Evolutionary conservation across 2,329 filamentous ascomycete species (phyloP).

Genomic region (Pseudophaeomoniella oleicola): DNA sequence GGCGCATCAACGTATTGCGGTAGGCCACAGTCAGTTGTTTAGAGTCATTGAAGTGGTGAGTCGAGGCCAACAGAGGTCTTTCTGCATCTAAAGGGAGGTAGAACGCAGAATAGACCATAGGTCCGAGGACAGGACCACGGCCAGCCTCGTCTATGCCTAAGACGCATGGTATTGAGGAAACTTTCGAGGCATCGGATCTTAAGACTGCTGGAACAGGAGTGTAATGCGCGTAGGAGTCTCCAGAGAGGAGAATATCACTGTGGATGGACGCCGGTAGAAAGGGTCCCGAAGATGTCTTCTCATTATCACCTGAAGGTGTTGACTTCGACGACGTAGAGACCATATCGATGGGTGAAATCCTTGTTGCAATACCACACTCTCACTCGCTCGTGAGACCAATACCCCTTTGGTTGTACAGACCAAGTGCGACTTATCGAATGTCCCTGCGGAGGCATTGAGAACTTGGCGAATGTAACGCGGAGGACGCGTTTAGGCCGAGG

Average conservation of each 20-base stretch:
- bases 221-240: slow-evolving; percentile 58
- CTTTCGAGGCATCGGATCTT: slow-evolving; percentile 24
- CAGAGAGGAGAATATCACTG: slow-evolving; percentile 39
- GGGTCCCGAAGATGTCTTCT: slow-evolving; percentile 15
- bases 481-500: background rate
- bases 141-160: slow-evolving; percentile 91
- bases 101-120: slow-evolving; percentile 56
- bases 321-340: too few relatives aligned
- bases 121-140: slow-evolving; percentile 77
- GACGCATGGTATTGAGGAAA: slow-evolving; percentile 44
- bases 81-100: slow-evolving; percentile 53
- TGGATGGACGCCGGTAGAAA: slow-evolving; percentile 58
- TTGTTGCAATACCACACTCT: too few relatives aligned
- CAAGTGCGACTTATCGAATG: too few relatives aligned
- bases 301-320: background rate
- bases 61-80: slow-evolving; percentile 58
- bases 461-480: background rate
- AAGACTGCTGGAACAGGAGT: slow-evolving; percentile 53
- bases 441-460: too few relatives aligned
- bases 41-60: slow-evolving; percentile 86
- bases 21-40: slow-evolving; percentile 77
- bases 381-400: too few relatives aligned
- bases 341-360: too few relatives aligned
- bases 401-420: too few relatives aligned
- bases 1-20: slow-evolving; percentile 56